Evolutionary conservation across 805 yeast species (phyloP).

Genomic region (Myxozyma melibiosi): DNA sequence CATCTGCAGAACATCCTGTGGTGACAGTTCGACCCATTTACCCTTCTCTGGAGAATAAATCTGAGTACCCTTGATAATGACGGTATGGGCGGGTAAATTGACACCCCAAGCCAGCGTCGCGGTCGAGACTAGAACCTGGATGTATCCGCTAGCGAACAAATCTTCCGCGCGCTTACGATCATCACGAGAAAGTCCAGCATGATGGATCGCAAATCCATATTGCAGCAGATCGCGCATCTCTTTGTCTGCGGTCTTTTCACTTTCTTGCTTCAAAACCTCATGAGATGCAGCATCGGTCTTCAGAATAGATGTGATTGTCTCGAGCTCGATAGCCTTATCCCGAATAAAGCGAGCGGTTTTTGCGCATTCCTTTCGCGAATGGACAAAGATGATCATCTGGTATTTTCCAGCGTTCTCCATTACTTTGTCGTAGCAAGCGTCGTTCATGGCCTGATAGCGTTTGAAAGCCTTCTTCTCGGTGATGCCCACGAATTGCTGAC

Average conservation of each 20-base stretch:
- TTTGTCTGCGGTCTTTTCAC: constrained; percentile 22
- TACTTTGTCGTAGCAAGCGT: constrained; percentile 52
- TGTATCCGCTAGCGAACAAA: constrained; percentile 48
- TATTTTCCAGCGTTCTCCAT: constrained; percentile 43
- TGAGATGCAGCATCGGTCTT: constrained; percentile 52
- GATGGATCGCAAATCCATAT: constrained; percentile 56
- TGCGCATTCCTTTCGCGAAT: constrained; percentile 54
- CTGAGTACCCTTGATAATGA: constrained; percentile 60
- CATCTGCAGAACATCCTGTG: constrained; percentile 61
- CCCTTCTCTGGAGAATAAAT: constrained; percentile 87
- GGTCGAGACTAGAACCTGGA: constrained; percentile 57
- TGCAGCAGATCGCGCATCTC: constrained; percentile 29
- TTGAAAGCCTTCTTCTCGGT: constrained; percentile 53
- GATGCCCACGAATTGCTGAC: constrained; percentile 50
- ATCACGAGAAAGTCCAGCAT: constrained; percentile 56
- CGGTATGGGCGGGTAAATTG: constrained; percentile 63
- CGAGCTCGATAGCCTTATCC: constrained; percentile 48
- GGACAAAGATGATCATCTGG: constrained; percentile 45
- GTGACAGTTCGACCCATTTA: constrained; percentile 52
- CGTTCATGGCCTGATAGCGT: constrained; percentile 72
- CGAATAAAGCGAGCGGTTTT: constrained; percentile 48
- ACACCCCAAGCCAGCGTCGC: constrained; percentile 66
- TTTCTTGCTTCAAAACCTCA: constrained; percentile 25
- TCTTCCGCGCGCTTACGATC: constrained; percentile 54
- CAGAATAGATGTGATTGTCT: constrained; percentile 49